Evolutionary conservation across 495 filamentous ascomycete species (phyloP).

Genomic region (Cladorrhinum samala): DNA sequence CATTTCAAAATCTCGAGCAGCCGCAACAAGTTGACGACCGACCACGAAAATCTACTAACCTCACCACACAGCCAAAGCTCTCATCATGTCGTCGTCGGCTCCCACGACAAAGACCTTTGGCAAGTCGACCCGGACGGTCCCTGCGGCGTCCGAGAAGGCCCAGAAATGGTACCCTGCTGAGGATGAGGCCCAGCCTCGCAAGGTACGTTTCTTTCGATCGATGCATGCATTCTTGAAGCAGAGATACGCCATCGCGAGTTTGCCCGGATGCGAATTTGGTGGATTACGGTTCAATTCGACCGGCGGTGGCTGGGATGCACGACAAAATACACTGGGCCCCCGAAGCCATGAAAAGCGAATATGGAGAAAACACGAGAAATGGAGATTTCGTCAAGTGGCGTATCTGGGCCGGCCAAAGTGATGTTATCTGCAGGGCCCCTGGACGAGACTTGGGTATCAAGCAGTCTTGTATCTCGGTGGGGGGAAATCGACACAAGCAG

Average conservation of each 20-base stretch:
- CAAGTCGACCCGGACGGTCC: constrained; percentile 89
- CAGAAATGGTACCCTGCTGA: constrained; percentile 99
- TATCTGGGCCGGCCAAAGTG: background rate
- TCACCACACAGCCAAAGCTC: constrained; percentile 37
- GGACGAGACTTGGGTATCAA: background rate
- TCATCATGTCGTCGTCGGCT: constrained; percentile 67
- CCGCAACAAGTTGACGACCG: constrained; percentile 30
- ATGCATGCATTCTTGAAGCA: constrained; percentile 16
- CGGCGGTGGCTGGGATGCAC: constrained; percentile 6
- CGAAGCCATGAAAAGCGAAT: background rate
- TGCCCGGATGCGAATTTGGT: constrained; percentile 12
- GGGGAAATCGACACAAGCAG: no score
- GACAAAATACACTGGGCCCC: background rate
- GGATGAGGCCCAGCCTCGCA: constrained; percentile 83
- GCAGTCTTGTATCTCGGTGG: no score
- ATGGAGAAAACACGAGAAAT: background rate
- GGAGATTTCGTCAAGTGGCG: constrained; percentile 1
- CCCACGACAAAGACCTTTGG: constrained; percentile 89
- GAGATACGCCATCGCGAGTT: constrained; percentile 5
- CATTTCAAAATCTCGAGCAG: constrained; percentile 35
- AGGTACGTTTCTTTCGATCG: constrained; percentile 56
- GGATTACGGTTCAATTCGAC: constrained; percentile 8
- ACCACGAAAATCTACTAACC: constrained; percentile 33
- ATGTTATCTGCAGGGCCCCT: background rate
- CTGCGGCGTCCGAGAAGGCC: constrained; percentile 79